phyloP scores from a whole-genome alignment of 2,329 filamentous ascomycete species.

The Zymoseptoria brevis region DNA sequence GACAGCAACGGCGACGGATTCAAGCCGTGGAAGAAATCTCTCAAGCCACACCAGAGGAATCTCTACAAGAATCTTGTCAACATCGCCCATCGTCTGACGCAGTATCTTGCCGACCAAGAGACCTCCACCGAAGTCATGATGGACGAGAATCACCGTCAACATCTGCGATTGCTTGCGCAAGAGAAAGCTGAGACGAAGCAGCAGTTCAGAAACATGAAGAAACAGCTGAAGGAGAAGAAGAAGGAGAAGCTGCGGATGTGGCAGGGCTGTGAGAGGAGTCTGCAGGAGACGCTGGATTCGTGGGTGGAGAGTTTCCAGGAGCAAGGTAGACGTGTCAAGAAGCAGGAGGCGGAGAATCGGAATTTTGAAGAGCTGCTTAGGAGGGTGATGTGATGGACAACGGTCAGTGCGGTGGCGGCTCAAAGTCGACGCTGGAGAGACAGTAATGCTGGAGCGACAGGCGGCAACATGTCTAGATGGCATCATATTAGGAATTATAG shows the following conservation, averaged over 20 bases:
- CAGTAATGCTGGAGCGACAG: too few species aligned
- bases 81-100: conserved; percentile 37
- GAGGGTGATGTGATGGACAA: neutral
- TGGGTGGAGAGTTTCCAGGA: conserved; percentile 6
- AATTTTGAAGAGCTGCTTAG: conserved; percentile 8
- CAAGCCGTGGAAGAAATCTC: conserved; percentile 31
- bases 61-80: conserved; percentile 33
- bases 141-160: conserved; percentile 38
- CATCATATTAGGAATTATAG: too few species aligned
- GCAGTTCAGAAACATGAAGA: conserved; percentile 27
- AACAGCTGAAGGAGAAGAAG: conserved; percentile 22
- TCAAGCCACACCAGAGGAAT: conserved; percentile 34
- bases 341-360: conserved; percentile 1
- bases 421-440: too few species aligned
- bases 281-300: neutral
- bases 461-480: too few species aligned
- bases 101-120: conserved; percentile 42
- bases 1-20: conserved; percentile 22
- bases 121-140: conserved; percentile 37
- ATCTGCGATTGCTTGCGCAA: conserved; percentile 36
- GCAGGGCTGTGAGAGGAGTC: neutral
- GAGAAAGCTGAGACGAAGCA: conserved; percentile 35
- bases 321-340: conserved; percentile 7
- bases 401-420: too few species aligned
- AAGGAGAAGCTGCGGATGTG: conserved; percentile 6